Conservation (phyloP, 345 rosid species). For the Aquilaria sinensis region DNA sequence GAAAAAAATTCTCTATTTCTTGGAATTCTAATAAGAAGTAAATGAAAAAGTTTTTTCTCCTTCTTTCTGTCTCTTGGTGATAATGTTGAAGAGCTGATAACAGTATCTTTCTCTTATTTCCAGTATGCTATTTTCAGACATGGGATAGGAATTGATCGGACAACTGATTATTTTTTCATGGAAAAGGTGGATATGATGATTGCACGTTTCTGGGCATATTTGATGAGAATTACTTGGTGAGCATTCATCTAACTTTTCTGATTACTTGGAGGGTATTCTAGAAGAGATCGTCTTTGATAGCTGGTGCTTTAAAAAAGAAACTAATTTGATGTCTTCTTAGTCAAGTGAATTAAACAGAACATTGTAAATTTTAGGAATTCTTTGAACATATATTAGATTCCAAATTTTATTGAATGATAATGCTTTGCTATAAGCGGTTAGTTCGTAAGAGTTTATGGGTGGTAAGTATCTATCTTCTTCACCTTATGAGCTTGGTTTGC, state of each 20-base stretch:
- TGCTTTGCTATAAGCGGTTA: no score
- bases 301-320: background rate
- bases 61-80: no score
- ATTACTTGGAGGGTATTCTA: background rate
- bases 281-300: background rate
- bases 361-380: no score
- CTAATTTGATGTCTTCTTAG: background rate
- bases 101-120: constrained; percentile 2
- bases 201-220: constrained; percentile 59
- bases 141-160: constrained; percentile 76
- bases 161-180: constrained; percentile 69
- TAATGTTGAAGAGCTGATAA: no score
- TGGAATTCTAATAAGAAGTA: background rate
- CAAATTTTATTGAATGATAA: no score
- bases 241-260: background rate
- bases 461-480: constrained; percentile 5
- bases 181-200: constrained; percentile 73
- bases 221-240: constrained; percentile 53
- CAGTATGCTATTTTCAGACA: constrained; percentile 82
- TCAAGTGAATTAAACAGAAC: background rate
- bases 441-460: no score
- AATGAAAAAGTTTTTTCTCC: no score
- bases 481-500: background rate
- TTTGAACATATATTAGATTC: no score
- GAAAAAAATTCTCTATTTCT: background rate